A percentile compares a stretch with the other conserved stretches of the same genome.
Conservation (phyloP, 192 early-diverging fungal genomes). For the Coemansia sp. region DNA sequence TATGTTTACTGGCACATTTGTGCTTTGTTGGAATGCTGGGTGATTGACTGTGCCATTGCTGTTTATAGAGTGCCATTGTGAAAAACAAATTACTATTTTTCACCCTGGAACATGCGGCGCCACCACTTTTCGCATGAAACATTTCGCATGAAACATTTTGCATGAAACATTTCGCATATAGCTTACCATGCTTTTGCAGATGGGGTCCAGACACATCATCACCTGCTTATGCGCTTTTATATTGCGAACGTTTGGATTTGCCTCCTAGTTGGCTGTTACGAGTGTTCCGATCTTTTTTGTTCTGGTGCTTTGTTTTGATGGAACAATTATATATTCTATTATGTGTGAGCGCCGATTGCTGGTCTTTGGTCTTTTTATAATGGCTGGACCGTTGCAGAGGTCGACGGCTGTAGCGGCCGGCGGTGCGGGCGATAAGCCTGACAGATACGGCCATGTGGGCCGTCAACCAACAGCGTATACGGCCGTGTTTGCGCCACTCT, state of each 20-base stretch:
- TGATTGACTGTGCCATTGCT: neutral
- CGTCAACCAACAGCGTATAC: conserved; percentile 4
- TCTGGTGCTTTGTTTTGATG: neutral
- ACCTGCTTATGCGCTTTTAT: neutral
- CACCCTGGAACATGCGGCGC: neutral
- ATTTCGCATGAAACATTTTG: neutral
- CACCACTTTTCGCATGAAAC: neutral
- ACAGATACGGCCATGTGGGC: neutral
- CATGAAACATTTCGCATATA: neutral
- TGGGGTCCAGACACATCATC: neutral
- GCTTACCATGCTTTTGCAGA: neutral
- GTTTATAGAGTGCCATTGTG: neutral
- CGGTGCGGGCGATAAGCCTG: neutral
- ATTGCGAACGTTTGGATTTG: neutral
- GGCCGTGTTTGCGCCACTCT: conserved; percentile 12
- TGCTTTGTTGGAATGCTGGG: neutral
- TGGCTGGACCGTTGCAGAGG: neutral
- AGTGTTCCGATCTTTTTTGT: neutral
- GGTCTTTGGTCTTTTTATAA: neutral
- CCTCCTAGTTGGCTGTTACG: neutral
- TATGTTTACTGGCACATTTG: neutral
- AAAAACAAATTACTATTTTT: neutral
- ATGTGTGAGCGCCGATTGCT: neutral
- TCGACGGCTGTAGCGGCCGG: neutral
- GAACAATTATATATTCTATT: neutral